phyloP scores from a whole-genome alignment of 257 asterid species.

The Jacaranda mimosifolia region DNA sequence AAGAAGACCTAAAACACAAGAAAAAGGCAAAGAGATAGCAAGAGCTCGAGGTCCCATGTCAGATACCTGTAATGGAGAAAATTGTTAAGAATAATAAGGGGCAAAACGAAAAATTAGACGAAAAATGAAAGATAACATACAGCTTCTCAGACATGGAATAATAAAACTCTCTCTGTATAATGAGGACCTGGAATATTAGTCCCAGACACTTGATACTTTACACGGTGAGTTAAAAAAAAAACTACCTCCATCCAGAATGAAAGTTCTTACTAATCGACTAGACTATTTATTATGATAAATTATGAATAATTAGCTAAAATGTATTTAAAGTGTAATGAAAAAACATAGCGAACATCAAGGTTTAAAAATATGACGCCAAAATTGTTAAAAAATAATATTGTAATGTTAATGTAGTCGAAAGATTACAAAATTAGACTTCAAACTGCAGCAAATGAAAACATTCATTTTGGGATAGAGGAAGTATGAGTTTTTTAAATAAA shows the following conservation, averaged over 20 bases:
- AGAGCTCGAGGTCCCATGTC: constrained; percentile 94
- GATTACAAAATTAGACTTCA: background rate
- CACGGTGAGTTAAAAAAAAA: background rate
- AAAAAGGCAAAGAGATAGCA: constrained; percentile 91
- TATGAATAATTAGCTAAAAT: background rate
- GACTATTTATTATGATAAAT: background rate
- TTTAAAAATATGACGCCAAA: background rate
- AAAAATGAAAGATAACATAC: background rate
- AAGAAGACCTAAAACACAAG: constrained; percentile 86
- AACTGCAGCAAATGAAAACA: background rate
- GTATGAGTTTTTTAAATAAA: background rate
- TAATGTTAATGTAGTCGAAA: background rate
- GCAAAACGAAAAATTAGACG: background rate
- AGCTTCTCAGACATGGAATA: constrained; percentile 8
- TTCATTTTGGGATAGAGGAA: background rate
- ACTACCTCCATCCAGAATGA: constrained; percentile 12
- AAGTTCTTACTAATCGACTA: background rate
- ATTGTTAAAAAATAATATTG: background rate
- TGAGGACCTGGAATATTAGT: background rate
- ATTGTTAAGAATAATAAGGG: constrained; percentile 4
- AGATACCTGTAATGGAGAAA: constrained; percentile 63
- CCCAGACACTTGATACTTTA: constrained; percentile 19
- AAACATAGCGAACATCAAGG: background rate
- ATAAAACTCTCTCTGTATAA: background rate
- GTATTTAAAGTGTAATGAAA: background rate